phyloP scores from a whole-genome alignment of 306 rosid genomes.

The Corylus americana region DNA sequence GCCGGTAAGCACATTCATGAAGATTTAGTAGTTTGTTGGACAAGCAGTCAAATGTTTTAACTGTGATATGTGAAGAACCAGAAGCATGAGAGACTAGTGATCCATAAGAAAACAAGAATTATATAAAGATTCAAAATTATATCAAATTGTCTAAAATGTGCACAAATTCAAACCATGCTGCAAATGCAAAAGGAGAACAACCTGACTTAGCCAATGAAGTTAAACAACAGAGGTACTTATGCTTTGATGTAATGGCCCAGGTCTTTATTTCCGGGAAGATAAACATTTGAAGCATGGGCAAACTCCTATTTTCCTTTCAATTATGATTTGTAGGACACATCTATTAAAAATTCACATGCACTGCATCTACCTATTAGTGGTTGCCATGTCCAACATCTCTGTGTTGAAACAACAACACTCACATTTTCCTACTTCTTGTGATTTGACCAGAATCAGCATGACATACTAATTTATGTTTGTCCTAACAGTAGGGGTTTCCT shows the following conservation, averaged over 20 bases:
- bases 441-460: background rate
- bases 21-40: background rate
- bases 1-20: background rate
- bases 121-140: background rate
- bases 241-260: background rate
- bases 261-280: background rate
- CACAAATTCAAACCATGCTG: background rate
- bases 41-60: background rate
- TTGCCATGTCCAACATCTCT: too few relatives aligned
- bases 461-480: background rate
- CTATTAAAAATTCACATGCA: background rate
- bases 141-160: background rate
- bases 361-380: background rate
- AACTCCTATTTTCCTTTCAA: background rate
- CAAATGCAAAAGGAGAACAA: background rate
- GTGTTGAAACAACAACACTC: too few relatives aligned
- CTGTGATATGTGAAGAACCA: background rate
- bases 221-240: background rate
- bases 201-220: background rate
- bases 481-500: background rate
- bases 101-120: background rate
- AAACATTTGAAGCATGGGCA: background rate
- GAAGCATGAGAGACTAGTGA: background rate
- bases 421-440: too few relatives aligned
- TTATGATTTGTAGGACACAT: background rate